A percentile compares a stretch with the other conserved stretches of the same genome.
phyloP scores from a whole-genome alignment of 768 basidiomycete species.

The Boletus sp. region DNA sequence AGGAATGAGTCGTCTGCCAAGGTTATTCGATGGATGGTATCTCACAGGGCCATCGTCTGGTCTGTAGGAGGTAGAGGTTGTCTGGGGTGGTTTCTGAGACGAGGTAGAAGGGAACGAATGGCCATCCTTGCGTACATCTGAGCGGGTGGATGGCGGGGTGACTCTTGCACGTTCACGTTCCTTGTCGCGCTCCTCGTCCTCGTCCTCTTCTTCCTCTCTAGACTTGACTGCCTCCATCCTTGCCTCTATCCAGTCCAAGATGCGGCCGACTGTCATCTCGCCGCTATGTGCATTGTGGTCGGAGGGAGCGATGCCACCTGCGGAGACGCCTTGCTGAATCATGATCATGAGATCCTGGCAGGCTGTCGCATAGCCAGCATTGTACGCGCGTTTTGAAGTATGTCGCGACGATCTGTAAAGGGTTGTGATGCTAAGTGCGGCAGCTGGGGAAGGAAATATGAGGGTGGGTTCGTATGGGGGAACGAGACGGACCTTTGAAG shows the following conservation, averaged over 20 bases:
- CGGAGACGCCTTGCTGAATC: slow-evolving; percentile 80
- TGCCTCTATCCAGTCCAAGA: slow-evolving; percentile 86
- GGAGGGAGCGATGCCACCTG: slow-evolving; percentile 42
- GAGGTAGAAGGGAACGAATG: slow-evolving; percentile 14
- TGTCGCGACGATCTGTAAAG: slow-evolving; percentile 77
- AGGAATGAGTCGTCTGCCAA: slow-evolving; percentile 4
- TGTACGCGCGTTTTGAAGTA: slow-evolving; percentile 77
- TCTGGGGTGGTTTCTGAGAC: slow-evolving; percentile 18
- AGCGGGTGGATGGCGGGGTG: slow-evolving; percentile 19
- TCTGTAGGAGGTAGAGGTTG: slow-evolving; percentile 14
- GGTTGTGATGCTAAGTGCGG: slow-evolving; percentile 80
- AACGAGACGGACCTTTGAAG: slow-evolving; percentile 58
- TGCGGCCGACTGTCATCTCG: slow-evolving; percentile 71
- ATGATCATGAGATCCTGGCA: slow-evolving; percentile 78
- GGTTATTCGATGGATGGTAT: slow-evolving; percentile 5
- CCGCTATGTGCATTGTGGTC: slow-evolving; percentile 45
- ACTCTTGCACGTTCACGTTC: slow-evolving; percentile 42
- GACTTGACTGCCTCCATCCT: slow-evolving; percentile 71
- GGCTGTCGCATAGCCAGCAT: slow-evolving; percentile 74
- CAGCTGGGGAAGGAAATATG: slow-evolving; percentile 46
- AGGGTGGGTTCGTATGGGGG: slow-evolving; percentile 4
- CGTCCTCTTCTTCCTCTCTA: slow-evolving; percentile 78
- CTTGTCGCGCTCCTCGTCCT: slow-evolving; percentile 70
- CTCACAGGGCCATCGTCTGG: slow-evolving; percentile 31
- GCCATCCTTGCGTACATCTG: slow-evolving; percentile 20